Percentiles rank a stretch among this genome's conserved stretches.
phyloP scores from a whole-genome alignment of 768 basidiomycete species.

The Lentinula sp. region DNA sequence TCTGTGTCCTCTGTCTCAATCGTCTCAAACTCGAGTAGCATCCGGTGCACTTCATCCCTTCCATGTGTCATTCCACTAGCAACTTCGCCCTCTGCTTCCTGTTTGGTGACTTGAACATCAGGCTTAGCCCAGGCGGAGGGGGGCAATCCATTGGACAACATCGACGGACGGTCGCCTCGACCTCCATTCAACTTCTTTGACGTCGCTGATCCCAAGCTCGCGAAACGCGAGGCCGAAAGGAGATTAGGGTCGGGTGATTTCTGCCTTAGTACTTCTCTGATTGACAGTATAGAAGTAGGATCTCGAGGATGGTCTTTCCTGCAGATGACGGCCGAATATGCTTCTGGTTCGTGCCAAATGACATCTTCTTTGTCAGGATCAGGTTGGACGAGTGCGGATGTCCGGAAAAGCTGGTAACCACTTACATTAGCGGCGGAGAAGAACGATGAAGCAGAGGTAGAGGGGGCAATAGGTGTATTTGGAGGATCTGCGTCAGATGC shows the following conservation, averaged over 20 bases:
- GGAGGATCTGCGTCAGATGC: slow-evolving; percentile 7
- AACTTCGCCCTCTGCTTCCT: slow-evolving; percentile 47
- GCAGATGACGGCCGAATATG: slow-evolving; percentile 52
- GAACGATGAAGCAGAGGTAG: slow-evolving; percentile 36
- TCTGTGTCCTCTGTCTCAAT: background rate
- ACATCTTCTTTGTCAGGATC: slow-evolving; percentile 58
- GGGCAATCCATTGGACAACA: slow-evolving; percentile 15
- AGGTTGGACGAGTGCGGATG: slow-evolving; percentile 31
- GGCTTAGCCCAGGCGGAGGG: slow-evolving; percentile 51
- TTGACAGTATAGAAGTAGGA: slow-evolving; percentile 45
- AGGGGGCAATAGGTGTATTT: slow-evolving; percentile 12
- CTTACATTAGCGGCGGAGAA: slow-evolving; percentile 33
- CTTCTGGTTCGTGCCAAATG: slow-evolving; percentile 57
- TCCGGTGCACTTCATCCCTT: slow-evolving; percentile 34
- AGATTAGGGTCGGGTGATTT: slow-evolving; percentile 26
- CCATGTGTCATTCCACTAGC: slow-evolving; percentile 24
- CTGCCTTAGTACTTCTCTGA: slow-evolving; percentile 59
- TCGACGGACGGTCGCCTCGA: slow-evolving; percentile 5
- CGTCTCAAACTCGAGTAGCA: slow-evolving; percentile 38
- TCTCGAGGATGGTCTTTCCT: slow-evolving; percentile 63
- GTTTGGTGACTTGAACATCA: slow-evolving; percentile 46
- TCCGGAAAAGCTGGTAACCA: slow-evolving; percentile 44
- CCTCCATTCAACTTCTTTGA: slow-evolving; percentile 6
- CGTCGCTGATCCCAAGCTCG: slow-evolving; percentile 7
- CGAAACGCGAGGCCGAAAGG: slow-evolving; percentile 10